Evolutionary conservation across 441 rosid genomes (phyloP).

Genomic region (Gossypium schwendimanii): DNA sequence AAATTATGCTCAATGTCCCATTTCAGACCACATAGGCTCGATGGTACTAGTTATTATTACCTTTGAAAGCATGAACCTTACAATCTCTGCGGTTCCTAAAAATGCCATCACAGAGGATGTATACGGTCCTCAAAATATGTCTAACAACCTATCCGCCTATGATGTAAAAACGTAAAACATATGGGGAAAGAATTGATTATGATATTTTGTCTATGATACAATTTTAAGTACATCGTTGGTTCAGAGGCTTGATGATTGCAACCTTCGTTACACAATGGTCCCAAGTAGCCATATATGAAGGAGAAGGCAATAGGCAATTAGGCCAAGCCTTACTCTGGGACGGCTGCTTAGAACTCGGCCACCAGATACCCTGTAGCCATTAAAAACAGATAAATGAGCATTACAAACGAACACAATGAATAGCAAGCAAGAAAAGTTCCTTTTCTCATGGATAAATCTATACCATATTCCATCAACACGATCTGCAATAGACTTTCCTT

Average conservation of each 20-base stretch:
- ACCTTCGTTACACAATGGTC: constrained; percentile 44
- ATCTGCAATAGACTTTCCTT: constrained; percentile 85
- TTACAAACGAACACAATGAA: not conserved
- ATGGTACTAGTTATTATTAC: constrained; percentile 14
- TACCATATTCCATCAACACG: constrained; percentile 90
- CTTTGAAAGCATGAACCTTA: constrained; percentile 10
- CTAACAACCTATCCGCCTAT: constrained; percentile 14
- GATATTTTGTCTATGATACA: constrained; percentile 26
- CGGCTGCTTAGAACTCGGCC: constrained; percentile 71
- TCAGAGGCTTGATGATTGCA: constrained; percentile 3
- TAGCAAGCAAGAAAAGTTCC: not conserved
- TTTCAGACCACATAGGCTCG: not conserved
- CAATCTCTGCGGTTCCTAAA: constrained; percentile 39
- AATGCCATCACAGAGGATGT: constrained; percentile 33
- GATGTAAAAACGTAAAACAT: constrained; percentile 1
- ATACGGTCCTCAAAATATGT: constrained; percentile 10
- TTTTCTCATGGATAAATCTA: not conserved
- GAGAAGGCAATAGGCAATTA: constrained; percentile 64
- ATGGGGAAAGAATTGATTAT: not conserved
- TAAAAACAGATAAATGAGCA: not conserved
- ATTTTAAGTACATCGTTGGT: constrained; percentile 10
- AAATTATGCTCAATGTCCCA: constrained; percentile 10
- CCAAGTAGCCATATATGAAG: constrained; percentile 78
- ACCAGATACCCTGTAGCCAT: constrained; percentile 77
- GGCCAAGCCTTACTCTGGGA: constrained; percentile 74